phyloP scores from a whole-genome alignment of 2,329 filamentous ascomycete species.

The Aspergillus caelatus region DNA sequence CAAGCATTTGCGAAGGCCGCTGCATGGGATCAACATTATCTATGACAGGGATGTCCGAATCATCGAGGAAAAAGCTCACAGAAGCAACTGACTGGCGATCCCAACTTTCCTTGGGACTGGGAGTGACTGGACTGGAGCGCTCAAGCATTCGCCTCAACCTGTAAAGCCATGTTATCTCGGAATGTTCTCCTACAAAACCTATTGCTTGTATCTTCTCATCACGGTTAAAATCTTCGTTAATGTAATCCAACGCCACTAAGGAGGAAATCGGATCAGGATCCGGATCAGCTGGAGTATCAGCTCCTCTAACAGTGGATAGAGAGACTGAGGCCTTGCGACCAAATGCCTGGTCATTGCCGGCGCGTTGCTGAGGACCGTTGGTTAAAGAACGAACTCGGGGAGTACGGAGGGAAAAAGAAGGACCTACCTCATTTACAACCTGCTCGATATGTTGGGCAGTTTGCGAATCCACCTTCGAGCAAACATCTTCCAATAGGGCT shows the following conservation, averaged over 20 bases:
- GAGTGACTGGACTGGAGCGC: constrained; percentile 22
- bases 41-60: constrained; percentile 36
- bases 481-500: constrained; percentile 36
- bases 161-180: constrained; percentile 49
- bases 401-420: background rate
- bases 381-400: background rate
- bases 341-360: constrained; percentile 14
- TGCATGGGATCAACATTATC: constrained; percentile 40
- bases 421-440: constrained; percentile 37
- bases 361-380: constrained; percentile 13
- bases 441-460: constrained; percentile 39
- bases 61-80: constrained; percentile 45
- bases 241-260: constrained; percentile 41
- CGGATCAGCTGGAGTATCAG: constrained; percentile 15
- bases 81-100: constrained; percentile 34
- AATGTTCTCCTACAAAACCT: constrained; percentile 50
- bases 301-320: constrained; percentile 9
- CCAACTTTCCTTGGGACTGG: constrained; percentile 20
- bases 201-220: constrained; percentile 41
- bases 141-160: constrained; percentile 42
- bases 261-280: constrained; percentile 30
- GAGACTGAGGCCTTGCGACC: constrained; percentile 17
- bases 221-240: constrained; percentile 48
- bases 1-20: constrained; percentile 40
- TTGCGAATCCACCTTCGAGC: constrained; percentile 34